A percentile compares a stretch with the other conserved stretches of the same genome.
Conservation (phyloP, 805 yeast genomes). For the Candida anglica region DNA sequence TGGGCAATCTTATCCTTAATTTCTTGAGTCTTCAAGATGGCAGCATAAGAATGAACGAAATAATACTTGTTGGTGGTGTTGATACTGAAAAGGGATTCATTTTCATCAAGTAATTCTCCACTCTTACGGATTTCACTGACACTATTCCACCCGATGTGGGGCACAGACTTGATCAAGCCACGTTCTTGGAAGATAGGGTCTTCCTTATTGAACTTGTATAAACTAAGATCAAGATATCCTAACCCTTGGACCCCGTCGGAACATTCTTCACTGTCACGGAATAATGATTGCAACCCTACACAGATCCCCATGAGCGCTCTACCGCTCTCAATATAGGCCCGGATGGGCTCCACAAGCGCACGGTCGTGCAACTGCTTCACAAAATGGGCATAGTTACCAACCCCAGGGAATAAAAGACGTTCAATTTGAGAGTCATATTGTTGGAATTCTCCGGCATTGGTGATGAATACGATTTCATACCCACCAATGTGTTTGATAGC, state of each 20-base stretch:
- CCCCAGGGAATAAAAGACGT: slow-evolving; percentile 85
- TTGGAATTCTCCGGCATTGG: slow-evolving; percentile 52
- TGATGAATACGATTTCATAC: slow-evolving; percentile 59
- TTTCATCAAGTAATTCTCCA: slow-evolving; percentile 18
- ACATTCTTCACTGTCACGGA: slow-evolving; percentile 71
- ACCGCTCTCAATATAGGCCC: slow-evolving; percentile 67
- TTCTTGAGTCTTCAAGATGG: slow-evolving; percentile 43
- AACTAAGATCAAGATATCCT: slow-evolving; percentile 39
- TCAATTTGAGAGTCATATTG: slow-evolving; percentile 39
- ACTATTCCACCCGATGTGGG: slow-evolving; percentile 95
- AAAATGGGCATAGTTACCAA: slow-evolving; percentile 95
- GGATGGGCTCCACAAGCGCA: slow-evolving; percentile 63
- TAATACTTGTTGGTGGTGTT: slow-evolving; percentile 72
- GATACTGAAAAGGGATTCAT: slow-evolving; percentile 52
- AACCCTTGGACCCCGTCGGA: slow-evolving; percentile 52
- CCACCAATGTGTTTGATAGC: slow-evolving; percentile 76
- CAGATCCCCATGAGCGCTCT: slow-evolving; percentile 94
- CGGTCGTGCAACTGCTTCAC: slow-evolving; percentile 62
- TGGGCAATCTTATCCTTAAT: slow-evolving; percentile 23
- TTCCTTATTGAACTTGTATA: slow-evolving; percentile 52
- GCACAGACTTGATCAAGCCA: slow-evolving; percentile 70
- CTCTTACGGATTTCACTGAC: slow-evolving; percentile 22
- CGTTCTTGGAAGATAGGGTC: slow-evolving; percentile 27
- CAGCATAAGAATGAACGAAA: slow-evolving; percentile 94
- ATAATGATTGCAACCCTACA: slow-evolving; percentile 90